Evolutionary conservation across 257 asterid genomes (phyloP).

Genomic region (Primulina huaijiensis): DNA sequence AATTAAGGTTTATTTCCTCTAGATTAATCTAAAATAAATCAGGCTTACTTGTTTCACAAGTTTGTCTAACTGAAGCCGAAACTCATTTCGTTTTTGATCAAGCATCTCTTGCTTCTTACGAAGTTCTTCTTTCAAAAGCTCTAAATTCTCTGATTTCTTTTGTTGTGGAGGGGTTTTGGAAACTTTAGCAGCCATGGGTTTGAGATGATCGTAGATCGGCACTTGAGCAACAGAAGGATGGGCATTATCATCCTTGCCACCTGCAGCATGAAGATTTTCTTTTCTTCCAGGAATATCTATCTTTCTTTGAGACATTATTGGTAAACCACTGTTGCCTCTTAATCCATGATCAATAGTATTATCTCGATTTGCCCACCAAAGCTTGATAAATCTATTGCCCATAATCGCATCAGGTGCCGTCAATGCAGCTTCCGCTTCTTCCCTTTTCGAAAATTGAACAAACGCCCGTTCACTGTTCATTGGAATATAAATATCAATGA

Average conservation of each 20-base stretch:
- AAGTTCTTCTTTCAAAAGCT: conserved; percentile 83
- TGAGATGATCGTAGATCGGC: conserved; percentile 44
- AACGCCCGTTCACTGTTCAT: conserved; percentile 69
- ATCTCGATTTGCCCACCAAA: conserved; percentile 97
- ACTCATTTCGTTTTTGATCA: conserved; percentile 83
- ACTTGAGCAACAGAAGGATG: conserved; percentile 35
- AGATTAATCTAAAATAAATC: conserved; percentile 20
- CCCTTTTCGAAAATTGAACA: conserved; percentile 84
- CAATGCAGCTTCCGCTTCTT: conserved; percentile 90
- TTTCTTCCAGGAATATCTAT: conserved; percentile 41
- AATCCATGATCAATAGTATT: conserved; percentile 63
- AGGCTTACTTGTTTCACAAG: conserved; percentile 78
- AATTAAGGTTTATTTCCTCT: background rate
- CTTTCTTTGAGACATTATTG: conserved; percentile 32
- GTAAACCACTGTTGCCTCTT: conserved; percentile 34
- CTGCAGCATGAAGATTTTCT: conserved; percentile 45
- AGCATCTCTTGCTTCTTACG: conserved; percentile 98
- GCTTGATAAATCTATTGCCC: conserved; percentile 96
- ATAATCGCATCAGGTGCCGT: conserved; percentile 97
- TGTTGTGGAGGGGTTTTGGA: conserved; percentile 63
- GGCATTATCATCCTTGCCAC: conserved; percentile 37
- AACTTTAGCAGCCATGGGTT: conserved; percentile 38
- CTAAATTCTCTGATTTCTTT: conserved; percentile 78
- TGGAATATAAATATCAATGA: conserved; percentile 77
- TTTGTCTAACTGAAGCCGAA: conserved; percentile 63